These are phyloP conservation scores for Blastomyces emzantsi DNA, from an alignment of 2,329 filamentous ascomycete species.

Conservation along the genomic window DNA sequence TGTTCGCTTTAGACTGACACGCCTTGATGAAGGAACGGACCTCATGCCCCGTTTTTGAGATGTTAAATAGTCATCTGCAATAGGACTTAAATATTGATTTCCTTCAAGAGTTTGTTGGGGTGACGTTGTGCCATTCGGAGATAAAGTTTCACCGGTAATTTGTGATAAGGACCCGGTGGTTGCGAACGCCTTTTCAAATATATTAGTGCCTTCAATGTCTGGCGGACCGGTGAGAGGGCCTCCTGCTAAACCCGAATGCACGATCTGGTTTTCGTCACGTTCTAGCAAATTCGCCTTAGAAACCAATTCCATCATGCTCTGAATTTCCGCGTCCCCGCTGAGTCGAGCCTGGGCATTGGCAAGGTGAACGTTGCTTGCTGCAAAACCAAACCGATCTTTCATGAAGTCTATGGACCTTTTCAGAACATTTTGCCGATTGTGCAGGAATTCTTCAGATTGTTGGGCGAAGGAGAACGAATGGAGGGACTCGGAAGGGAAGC, in stretches of 20 bases:
- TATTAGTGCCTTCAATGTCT: conserved; percentile 60
- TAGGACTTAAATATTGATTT: conserved; percentile 20
- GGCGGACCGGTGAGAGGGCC: conserved; percentile 77
- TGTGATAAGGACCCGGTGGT: conserved; percentile 25
- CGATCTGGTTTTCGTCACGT: conserved; percentile 46
- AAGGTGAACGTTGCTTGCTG: conserved; percentile 63
- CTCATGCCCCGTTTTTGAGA: conserved; percentile 27
- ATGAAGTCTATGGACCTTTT: conserved; percentile 96
- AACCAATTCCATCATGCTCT: conserved; percentile 83
- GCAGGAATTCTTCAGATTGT: conserved; percentile 83
- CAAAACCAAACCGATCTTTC: conserved; percentile 82
- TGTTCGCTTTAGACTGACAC: conserved; percentile 69
- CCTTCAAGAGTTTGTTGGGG: background rate
- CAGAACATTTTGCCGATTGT: conserved; percentile 84
- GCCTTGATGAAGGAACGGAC: conserved; percentile 47
- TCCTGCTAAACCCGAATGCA: conserved; percentile 37
- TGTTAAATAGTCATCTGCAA: conserved; percentile 24
- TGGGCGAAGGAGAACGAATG: conserved; percentile 98
- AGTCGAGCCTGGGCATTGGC: conserved; percentile 74
- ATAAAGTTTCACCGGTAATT: conserved; percentile 17
- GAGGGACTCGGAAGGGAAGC: conserved; percentile 90
- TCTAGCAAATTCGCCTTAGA: conserved; percentile 71
- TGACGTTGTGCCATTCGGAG: conserved; percentile 13
- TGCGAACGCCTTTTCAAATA: conserved; percentile 77
- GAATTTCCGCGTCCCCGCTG: conserved; percentile 73